Evolutionary conservation across 116 monocot species (phyloP).

Genomic region (Phalaenopsis hybrid): DNA sequence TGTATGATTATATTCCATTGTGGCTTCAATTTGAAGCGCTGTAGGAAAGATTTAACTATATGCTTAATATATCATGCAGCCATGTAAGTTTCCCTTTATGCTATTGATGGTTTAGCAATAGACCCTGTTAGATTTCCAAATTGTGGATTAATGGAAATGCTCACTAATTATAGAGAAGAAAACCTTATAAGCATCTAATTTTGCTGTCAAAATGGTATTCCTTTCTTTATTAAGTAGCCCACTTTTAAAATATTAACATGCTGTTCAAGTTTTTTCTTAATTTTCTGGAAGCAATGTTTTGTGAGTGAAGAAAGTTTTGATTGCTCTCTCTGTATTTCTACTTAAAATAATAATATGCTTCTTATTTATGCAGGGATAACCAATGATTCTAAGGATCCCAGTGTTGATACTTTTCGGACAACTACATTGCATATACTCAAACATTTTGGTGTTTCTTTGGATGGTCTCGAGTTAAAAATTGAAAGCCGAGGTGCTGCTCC

Average conservation of each 20-base stretch:
- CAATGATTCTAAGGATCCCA: conserved; percentile 82
- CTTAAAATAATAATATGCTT: background rate
- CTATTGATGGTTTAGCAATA: background rate
- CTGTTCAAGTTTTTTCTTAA: background rate
- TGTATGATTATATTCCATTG: background rate
- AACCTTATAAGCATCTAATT: background rate
- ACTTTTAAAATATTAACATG: background rate
- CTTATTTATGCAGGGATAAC: conserved; percentile 59
- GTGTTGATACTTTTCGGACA: conserved; percentile 69
- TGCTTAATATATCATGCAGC: background rate
- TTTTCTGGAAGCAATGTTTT: background rate
- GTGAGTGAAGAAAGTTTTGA: background rate
- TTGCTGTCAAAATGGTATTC: background rate
- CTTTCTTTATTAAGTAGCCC: background rate
- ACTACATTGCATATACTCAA: conserved; percentile 75
- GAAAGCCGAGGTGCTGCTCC: conserved; percentile 76
- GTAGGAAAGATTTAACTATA: background rate
- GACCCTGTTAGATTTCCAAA: background rate
- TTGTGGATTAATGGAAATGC: background rate
- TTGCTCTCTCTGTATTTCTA: background rate
- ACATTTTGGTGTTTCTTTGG: conserved; percentile 79
- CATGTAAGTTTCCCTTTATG: background rate
- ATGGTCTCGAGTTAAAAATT: conserved; percentile 76
- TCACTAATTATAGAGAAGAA: background rate
- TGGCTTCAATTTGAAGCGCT: background rate